phyloP scores from a whole-genome alignment of 352 stramenopile species.

The Globisporangium echinulatum region DNA sequence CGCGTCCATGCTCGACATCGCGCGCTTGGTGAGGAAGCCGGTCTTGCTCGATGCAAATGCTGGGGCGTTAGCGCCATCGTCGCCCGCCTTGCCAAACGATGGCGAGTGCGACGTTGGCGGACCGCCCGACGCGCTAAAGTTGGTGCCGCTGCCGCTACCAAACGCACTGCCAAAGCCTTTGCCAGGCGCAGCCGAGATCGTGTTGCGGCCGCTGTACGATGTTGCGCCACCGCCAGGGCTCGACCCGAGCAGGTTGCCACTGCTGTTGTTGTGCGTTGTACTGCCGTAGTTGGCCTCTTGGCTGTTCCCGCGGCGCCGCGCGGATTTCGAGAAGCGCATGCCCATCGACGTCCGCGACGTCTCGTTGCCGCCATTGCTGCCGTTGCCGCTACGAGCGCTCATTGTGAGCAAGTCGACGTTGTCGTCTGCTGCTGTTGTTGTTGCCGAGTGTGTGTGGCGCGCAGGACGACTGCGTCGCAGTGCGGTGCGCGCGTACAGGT shows the following conservation, averaged over 20 bases:
- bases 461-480: neutral
- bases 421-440: neutral
- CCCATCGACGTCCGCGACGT: slow-evolving; percentile 30
- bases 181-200: slow-evolving; percentile 43
- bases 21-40: slow-evolving; percentile 78
- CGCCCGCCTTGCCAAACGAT: slow-evolving; percentile 11
- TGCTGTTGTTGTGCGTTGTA: slow-evolving; percentile 18
- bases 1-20: slow-evolving; percentile 84
- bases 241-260: slow-evolving; percentile 23
- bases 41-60: slow-evolving; percentile 81
- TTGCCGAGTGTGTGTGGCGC: neutral
- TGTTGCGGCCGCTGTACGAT: slow-evolving; percentile 33
- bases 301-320: slow-evolving; percentile 59
- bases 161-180: slow-evolving; percentile 20
- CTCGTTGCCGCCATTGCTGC: slow-evolving; percentile 18
- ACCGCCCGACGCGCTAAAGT: slow-evolving; percentile 12
- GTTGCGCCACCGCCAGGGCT: slow-evolving; percentile 19
- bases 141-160: slow-evolving; percentile 12
- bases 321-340: slow-evolving; percentile 63
- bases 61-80: slow-evolving; percentile 20
- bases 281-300: slow-evolving; percentile 39
- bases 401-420: neutral
- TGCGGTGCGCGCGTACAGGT: neutral
- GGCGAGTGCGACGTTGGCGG: slow-evolving; percentile 8
- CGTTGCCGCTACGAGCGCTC: slow-evolving; percentile 9